These are phyloP conservation scores for Colletotrichum musicola DNA, from an alignment of 2,329 filamentous ascomycete genomes.

Conservation along the genomic window DNA sequence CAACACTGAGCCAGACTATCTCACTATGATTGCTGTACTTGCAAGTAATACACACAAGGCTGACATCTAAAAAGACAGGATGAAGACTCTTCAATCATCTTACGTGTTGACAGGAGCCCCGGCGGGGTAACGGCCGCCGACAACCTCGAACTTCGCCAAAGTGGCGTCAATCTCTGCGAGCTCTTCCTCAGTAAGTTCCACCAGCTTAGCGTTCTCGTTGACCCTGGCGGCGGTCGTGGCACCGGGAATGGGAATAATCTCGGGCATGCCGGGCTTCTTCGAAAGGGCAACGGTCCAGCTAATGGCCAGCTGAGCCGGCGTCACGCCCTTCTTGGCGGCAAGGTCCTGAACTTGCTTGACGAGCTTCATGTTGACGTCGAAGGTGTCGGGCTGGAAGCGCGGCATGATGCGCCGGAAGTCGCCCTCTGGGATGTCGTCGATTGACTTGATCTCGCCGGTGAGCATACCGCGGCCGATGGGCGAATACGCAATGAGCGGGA, in stretches of 20 bases:
- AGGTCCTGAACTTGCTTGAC: slow-evolving; percentile 68
- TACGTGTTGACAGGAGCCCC: slow-evolving; percentile 53
- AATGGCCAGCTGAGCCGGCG: slow-evolving; percentile 74
- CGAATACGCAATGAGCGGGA: slow-evolving; percentile 80
- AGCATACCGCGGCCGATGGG: slow-evolving; percentile 73
- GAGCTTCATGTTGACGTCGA: slow-evolving; percentile 74
- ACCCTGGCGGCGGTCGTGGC: slow-evolving; percentile 68
- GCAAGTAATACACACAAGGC: not conserved
- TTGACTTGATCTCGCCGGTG: slow-evolving; percentile 65
- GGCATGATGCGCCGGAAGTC: slow-evolving; percentile 62
- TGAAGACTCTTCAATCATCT: not conserved
- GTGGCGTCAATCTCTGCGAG: slow-evolving; percentile 63
- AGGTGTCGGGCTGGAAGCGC: slow-evolving; percentile 73
- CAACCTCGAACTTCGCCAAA: slow-evolving; percentile 60
- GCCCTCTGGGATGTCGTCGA: slow-evolving; percentile 66
- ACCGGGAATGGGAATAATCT: slow-evolving; percentile 76
- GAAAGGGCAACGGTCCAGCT: slow-evolving; percentile 70
- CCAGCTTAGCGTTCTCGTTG: slow-evolving; percentile 68
- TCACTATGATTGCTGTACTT: not conserved
- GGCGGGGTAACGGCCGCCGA: slow-evolving; percentile 63
- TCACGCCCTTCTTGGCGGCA: slow-evolving; percentile 71
- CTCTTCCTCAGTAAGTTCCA: slow-evolving; percentile 64
- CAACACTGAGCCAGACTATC: slow-evolving; percentile 30
- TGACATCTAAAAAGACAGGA: slow-evolving; percentile 5
- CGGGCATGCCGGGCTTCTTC: slow-evolving; percentile 64